Conservation (phyloP, 306 rosid species). For the Rosa chinensis region DNA sequence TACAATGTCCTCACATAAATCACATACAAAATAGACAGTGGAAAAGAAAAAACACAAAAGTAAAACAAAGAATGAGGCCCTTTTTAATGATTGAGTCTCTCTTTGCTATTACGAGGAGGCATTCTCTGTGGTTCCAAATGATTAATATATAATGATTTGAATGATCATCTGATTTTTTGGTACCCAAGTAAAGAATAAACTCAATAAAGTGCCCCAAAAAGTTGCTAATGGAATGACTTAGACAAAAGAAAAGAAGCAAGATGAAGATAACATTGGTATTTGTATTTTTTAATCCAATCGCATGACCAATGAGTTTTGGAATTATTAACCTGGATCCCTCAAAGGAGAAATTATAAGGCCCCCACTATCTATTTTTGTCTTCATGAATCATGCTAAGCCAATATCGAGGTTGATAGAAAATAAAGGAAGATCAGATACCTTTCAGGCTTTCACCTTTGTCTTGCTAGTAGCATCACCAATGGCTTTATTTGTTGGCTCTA, state of each 20-base stretch:
- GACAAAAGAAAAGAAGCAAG: constrained; percentile 21
- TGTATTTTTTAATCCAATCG: background rate
- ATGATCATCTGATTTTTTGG: constrained; percentile 18
- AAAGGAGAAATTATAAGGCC: constrained; percentile 38
- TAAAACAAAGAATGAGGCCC: background rate
- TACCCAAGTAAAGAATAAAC: constrained; percentile 23
- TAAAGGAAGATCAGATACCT: constrained; percentile 18
- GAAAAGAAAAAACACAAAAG: background rate
- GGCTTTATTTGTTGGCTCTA: no score
- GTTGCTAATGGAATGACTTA: constrained; percentile 15
- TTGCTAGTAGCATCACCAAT: background rate
- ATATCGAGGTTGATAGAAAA: constrained; percentile 29
- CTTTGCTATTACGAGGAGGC: background rate
- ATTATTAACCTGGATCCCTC: constrained; percentile 84
- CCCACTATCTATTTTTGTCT: constrained; percentile 44
- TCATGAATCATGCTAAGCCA: constrained; percentile 15
- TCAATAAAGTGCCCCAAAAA: constrained; percentile 3
- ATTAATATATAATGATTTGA: background rate
- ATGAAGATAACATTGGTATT: constrained; percentile 14
- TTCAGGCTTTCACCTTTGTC: background rate
- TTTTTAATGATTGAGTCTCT: background rate
- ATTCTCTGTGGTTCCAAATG: background rate
- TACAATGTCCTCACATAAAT: background rate
- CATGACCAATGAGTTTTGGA: constrained; percentile 42
- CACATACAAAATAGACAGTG: background rate